Evolutionary conservation across 805 yeast genomes (phyloP), one percentile per base, ranked within the genome.

Genomic region (Citeromyces nyonsensis): DNA sequence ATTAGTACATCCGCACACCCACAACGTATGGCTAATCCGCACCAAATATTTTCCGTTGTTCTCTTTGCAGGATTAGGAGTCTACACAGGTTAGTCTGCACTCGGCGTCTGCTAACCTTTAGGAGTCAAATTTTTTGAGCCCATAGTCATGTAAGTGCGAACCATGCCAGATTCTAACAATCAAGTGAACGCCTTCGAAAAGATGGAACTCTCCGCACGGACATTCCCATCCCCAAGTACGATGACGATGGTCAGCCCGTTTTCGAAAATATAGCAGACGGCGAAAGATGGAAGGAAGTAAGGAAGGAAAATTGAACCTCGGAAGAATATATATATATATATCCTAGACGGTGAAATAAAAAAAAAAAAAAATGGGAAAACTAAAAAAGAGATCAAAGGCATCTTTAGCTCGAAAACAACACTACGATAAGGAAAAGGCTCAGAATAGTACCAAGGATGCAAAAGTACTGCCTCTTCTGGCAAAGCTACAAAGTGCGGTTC

Each of bases 111-210:
- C 22, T 18, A 18, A 18, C 22, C 5, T 18, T 5, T 18, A 18
- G 82, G 81, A 3, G 52, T 70, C 35, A 69, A 65, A 45, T 80
- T 80, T 52, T 80, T 82, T 59, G 75, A 75, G 42, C 93, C 93
- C 2, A 49, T 80, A 11, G 66, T 80, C 3, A 29, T 42, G 25
- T 25, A 26, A 27, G 12, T 26, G 10, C n/a, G 30, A 40, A 39
- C 36, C n/a, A 28, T 33, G 25, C 11, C 4, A 10, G 14, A n/a
- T 7, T 5, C 22, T 18, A 15, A 15, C 13, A 14, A 6, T 4
- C 8, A 35, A 69, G 75, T 22, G 85, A 75, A 30, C 76, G 66
- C 39, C 57, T 80, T 36, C 60, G 63, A 42, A 67, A 72, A 44
- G 84, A 77, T 38, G 82, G 83, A 2, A 63, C 64, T 36, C 56